phyloP scores from a whole-genome alignment of 805 yeast genomes.

The Barnettozyma populi region DNA sequence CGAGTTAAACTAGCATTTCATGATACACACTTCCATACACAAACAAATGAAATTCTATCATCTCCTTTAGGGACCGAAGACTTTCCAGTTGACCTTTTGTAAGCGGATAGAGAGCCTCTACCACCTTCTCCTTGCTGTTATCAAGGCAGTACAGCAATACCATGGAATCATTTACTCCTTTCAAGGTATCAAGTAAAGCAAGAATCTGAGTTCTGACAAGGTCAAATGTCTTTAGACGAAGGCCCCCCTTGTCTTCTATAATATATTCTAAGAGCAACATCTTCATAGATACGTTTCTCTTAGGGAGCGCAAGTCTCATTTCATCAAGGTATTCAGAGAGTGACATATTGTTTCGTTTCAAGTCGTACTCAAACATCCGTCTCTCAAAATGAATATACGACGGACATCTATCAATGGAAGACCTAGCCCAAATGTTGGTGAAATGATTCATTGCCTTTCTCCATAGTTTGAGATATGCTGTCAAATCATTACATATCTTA shows the following conservation, averaged over 20 bases:
- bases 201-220: not conserved
- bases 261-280: not conserved
- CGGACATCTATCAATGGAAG: not conserved
- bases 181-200: not conserved
- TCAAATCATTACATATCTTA: not conserved
- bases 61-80: not conserved
- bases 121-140: not conserved
- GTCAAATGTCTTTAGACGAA: slow-evolving; percentile 1
- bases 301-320: not conserved
- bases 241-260: not conserved
- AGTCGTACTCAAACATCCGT: slow-evolving; percentile 1
- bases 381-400: slow-evolving; percentile 5
- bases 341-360: not conserved
- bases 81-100: not conserved
- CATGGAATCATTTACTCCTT: not conserved
- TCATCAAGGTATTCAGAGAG: slow-evolving; percentile 4
- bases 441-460: slow-evolving; percentile 5
- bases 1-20: not conserved
- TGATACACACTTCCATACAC: not conserved
- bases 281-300: not conserved
- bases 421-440: not conserved
- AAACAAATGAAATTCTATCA: not conserved
- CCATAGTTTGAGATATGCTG: slow-evolving; percentile 3
- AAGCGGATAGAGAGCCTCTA: not conserved
- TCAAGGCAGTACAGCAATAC: not conserved